A percentile compares a stretch with the other conserved stretches of the same genome.
Conservation (phyloP, 2,329 filamentous ascomycete genomes). For the Diaporthe citriasiana region DNA sequence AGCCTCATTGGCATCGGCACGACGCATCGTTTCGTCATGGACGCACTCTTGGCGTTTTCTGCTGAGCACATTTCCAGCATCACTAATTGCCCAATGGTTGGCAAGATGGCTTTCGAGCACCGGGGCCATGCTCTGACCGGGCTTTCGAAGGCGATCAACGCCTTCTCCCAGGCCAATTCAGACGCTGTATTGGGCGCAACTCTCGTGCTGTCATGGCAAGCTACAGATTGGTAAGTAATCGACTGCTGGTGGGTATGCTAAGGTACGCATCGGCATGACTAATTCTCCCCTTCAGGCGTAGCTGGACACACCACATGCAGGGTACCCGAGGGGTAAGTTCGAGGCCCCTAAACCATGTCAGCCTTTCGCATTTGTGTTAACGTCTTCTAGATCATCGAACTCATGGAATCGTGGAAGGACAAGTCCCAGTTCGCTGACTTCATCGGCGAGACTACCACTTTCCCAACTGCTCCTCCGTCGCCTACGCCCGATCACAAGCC, state of each 20-base stretch:
- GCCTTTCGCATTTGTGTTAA: neutral
- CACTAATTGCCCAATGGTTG: constrained; percentile 86
- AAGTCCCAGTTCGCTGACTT: constrained; percentile 89
- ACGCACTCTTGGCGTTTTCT: constrained; percentile 92
- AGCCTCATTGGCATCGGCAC: constrained; percentile 88
- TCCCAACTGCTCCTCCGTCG: constrained; percentile 75
- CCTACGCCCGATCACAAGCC: constrained; percentile 73
- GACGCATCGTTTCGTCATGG: constrained; percentile 91
- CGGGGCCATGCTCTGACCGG: constrained; percentile 88
- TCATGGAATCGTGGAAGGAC: constrained; percentile 93
- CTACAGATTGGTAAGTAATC: constrained; percentile 87
- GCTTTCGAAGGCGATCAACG: constrained; percentile 86
- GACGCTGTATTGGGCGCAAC: constrained; percentile 94
- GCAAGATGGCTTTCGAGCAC: constrained; percentile 91
- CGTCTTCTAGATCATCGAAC: constrained; percentile 78
- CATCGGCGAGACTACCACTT: constrained; percentile 83
- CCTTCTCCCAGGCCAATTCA: constrained; percentile 87
- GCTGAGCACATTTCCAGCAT: constrained; percentile 94
- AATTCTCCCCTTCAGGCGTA: constrained; percentile 74
- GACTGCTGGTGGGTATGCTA: neutral
- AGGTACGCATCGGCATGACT: neutral
- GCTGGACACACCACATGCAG: constrained; percentile 93
- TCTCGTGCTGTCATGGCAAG: constrained; percentile 94
- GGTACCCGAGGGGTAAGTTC: constrained; percentile 86
- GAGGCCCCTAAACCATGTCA: neutral